Evolutionary conservation across 306 rosid genomes (phyloP).

Genomic region (Dryas octopetala): DNA sequence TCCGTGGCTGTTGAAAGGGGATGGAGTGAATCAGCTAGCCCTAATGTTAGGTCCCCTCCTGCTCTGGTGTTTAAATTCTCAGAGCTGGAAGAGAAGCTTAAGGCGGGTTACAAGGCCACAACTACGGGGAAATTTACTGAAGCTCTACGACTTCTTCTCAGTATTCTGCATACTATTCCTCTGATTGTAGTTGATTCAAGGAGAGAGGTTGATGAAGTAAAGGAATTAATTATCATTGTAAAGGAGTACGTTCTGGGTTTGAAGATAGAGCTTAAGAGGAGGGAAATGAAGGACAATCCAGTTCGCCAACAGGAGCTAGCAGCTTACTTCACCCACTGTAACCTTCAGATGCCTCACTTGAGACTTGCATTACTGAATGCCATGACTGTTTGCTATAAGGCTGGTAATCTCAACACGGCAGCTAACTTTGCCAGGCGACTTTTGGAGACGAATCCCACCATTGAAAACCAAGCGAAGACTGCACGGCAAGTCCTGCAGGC

Average conservation of each 20-base stretch:
- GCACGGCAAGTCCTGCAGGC: constrained; percentile 83
- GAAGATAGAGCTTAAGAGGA: constrained; percentile 76
- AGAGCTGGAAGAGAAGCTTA: constrained; percentile 79
- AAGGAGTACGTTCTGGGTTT: constrained; percentile 77
- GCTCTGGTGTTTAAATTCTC: constrained; percentile 65
- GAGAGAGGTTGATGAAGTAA: constrained; percentile 91
- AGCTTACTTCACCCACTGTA: constrained; percentile 89
- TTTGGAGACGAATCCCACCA: constrained; percentile 73
- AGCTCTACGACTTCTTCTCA: constrained; percentile 51
- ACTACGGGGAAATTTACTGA: constrained; percentile 76
- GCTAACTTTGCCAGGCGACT: constrained; percentile 81
- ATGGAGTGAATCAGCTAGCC: constrained; percentile 75
- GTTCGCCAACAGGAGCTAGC: constrained; percentile 87
- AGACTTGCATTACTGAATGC: constrained; percentile 81
- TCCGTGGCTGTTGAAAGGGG: constrained; percentile 76
- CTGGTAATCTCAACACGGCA: constrained; percentile 75
- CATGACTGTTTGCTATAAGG: constrained; percentile 78
- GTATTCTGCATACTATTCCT: constrained; percentile 75
- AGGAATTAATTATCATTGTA: constrained; percentile 70
- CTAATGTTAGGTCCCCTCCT: constrained; percentile 77
- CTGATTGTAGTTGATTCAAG: constrained; percentile 77
- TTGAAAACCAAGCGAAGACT: constrained; percentile 76
- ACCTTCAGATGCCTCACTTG: constrained; percentile 77
- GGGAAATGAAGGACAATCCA: constrained; percentile 63
- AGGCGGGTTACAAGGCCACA: constrained; percentile 77